Evolutionary conservation across 495 filamentous ascomycete genomes (phyloP), one percentile per base, ranked within the genome.

Genomic region (Penicillium argentinense): DNA sequence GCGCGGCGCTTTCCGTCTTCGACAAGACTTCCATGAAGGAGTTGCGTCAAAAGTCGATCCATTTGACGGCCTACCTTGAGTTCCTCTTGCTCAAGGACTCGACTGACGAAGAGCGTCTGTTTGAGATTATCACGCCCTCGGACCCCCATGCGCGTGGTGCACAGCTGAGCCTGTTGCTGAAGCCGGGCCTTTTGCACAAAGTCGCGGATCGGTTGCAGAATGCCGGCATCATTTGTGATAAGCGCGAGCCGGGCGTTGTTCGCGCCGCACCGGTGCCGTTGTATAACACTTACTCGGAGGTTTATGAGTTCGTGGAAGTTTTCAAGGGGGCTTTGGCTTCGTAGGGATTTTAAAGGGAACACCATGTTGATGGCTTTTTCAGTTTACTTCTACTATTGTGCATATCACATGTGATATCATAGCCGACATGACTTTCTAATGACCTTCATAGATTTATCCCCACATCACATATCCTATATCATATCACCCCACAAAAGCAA

Each of bases 221-320:
- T 28, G 68, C 74, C 1, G 83, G 83, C 4, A 82, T 96, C 13
- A 79, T 98, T 27, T 85, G 91, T 33, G 93, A 97, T 60, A 90
- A 97, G 77, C 73, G 93, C 43, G 81, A 82, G 62, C 93, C 93
- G n/a, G 84, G 91, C 67, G 93, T 98, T 27, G 80, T 98, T 8
- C 77, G 93, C n/a, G 88, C 95, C 3, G 91, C 92, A n/a, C 93
- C 93, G 1, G 80, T 84, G 39, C 92, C 93, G 24, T 57, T 97
- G 39, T 98, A 96, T 65, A 97, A 96, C 69, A 83, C 75, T 1
- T 96, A 84, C 60, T 68, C 63, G 37, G 93, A 98, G 60, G 85
- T 89, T 6, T 88, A 81, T 65, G 58, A 63, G 3, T 97, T 97
- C 68, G 83, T 87, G 4, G 56, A 79, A 48, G 78, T 60, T n/a